Conservation (phyloP, 371 early-diverging fungal species). For the Saksenaea vasiformis region DNA sequence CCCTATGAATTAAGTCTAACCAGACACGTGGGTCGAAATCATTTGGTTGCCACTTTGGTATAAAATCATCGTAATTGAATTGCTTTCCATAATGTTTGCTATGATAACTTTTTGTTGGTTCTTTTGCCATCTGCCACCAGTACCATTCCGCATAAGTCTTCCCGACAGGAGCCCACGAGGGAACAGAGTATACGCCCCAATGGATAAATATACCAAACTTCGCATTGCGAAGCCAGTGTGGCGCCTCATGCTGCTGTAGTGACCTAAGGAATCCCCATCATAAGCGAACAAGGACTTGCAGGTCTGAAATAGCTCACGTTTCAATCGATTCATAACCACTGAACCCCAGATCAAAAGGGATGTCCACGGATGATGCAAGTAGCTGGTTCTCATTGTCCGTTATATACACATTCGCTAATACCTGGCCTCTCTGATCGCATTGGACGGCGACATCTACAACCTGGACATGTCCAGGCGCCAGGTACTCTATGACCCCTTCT, state of each 20-base stretch:
- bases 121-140: neutral
- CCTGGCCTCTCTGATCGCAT: neutral
- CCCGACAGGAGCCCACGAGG: constrained; percentile 40
- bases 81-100: constrained; percentile 23
- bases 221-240: constrained; percentile 31
- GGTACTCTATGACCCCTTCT: constrained; percentile 1
- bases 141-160: neutral
- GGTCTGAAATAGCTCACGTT: neutral
- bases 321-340: neutral
- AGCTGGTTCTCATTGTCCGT: neutral
- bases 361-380: no score
- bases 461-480: constrained; percentile 20
- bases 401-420: neutral
- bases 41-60: constrained; percentile 18
- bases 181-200: constrained; percentile 40
- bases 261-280: constrained; percentile 1
- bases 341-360: neutral
- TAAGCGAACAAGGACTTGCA: neutral
- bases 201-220: constrained; percentile 45
- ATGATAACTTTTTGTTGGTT: constrained; percentile 17
- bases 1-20: constrained; percentile 27
- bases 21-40: constrained; percentile 25
- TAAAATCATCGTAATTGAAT: constrained; percentile 35
- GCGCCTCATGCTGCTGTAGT: constrained; percentile 27
- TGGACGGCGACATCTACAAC: neutral